Evolutionary conservation across 2,329 filamentous ascomycete genomes (phyloP).

Genomic region (Claviceps paspali): DNA sequence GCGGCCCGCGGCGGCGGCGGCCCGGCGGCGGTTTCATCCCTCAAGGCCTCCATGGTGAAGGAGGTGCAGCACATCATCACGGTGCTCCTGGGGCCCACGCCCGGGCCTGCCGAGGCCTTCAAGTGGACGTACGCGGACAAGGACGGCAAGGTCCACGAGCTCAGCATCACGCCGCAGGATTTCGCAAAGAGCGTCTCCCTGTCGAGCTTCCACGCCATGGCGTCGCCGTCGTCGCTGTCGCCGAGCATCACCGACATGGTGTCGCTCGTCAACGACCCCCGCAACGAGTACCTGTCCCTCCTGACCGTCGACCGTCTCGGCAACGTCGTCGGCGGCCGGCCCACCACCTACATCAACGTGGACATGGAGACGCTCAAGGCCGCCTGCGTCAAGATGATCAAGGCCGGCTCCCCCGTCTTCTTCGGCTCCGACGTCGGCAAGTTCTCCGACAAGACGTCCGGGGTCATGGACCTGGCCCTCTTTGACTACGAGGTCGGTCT

Average conservation of each 20-base stretch:
- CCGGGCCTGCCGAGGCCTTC: slow-evolving; percentile 52
- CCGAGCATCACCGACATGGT: slow-evolving; percentile 54
- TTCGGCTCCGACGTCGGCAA: slow-evolving; percentile 83
- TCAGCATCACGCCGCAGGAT: slow-evolving; percentile 50
- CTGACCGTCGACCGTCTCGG: slow-evolving; percentile 67
- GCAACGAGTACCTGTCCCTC: slow-evolving; percentile 56
- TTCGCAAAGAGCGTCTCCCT: slow-evolving; percentile 52
- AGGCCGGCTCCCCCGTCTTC: slow-evolving; percentile 66
- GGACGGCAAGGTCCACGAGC: slow-evolving; percentile 44
- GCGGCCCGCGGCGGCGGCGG: not conserved
- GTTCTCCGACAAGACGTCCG: slow-evolving; percentile 50
- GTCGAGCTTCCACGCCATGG: slow-evolving; percentile 35
- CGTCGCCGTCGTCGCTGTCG: slow-evolving; percentile 15
- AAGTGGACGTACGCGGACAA: slow-evolving; percentile 68
- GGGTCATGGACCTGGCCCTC: slow-evolving; percentile 68
- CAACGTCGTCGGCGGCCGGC: slow-evolving; percentile 63
- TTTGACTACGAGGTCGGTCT: slow-evolving; percentile 76
- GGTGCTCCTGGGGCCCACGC: slow-evolving; percentile 66
- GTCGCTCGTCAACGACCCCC: slow-evolving; percentile 73
- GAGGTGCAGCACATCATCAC: slow-evolving; percentile 74
- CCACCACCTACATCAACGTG: slow-evolving; percentile 72
- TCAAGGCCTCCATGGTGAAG: slow-evolving; percentile 59
- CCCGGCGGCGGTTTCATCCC: not conserved
- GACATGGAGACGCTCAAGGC: slow-evolving; percentile 56
- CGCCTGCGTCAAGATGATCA: slow-evolving; percentile 62